Evolutionary conservation across 148 eudicot species (phyloP), one percentile per base, ranked within the genome.

Genomic region (Nepenthes gracilis): DNA sequence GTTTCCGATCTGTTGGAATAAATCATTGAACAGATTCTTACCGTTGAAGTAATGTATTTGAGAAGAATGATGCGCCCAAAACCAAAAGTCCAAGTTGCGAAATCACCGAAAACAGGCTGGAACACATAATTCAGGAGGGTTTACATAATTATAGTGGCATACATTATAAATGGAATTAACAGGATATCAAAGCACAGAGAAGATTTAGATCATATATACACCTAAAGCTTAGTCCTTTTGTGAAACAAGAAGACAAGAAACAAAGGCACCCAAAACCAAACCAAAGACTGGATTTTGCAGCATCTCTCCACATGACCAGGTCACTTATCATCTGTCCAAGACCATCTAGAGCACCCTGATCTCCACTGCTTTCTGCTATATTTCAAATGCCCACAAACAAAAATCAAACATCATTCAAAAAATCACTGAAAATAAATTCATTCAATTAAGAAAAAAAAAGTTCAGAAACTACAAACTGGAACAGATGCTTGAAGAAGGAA

Each of bases 261-360:
- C 85, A 92, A 47, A 88, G 76, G 43, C 86, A 85, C 40, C 98
- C 98, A 66, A 92, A 86, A 38, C 98, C 98, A 65, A 92, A 92
- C 98, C 98, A 92, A 59, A 92, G 83, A 71, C 80, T 88, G 32
- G 98, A 88, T 73, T 81, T 92, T 36, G 98, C 82, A 23, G 77
- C 91, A 70, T 92, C 96, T 53, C 72, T 82, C 98, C 98, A 92
- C 87, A 86, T 79, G 15, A 86, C 66, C 55, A 92, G 60, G 65
- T 92, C 98, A 69, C 62, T 68, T 2, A 86, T 45, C 68, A 86
- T 33, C 65, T 64, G 67, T 10, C 91, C 81, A 38, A 86, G 47
- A 59, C 68, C 72, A 74, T 88, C 87, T 64, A 92, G 66, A 75
- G 76, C 73, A 66, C 72, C 67, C 64, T 69, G 77, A 35, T 79